Evolutionary conservation across 73 alveolate genomes (phyloP).

Genomic region (Stentor roeselii): DNA sequence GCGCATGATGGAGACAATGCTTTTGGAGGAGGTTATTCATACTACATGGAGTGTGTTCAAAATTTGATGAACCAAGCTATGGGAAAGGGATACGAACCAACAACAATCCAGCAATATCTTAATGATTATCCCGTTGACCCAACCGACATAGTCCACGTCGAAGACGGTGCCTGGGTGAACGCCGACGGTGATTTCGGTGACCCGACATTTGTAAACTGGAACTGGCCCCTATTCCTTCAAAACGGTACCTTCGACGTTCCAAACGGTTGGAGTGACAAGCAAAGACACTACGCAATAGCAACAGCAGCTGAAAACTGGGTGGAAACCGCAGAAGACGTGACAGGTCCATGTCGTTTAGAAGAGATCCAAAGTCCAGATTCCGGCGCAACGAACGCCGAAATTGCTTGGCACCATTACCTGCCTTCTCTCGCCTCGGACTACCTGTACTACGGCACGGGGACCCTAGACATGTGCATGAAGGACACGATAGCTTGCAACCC

Average conservation of each 20-base stretch:
- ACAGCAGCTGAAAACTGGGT: conserved; percentile 19
- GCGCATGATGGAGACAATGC: conserved; percentile 29
- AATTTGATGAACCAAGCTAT: background rate
- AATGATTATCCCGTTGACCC: conserved; percentile 20
- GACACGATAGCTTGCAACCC: background rate
- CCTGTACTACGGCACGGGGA: background rate
- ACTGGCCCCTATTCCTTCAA: conserved; percentile 3
- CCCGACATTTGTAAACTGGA: conserved; percentile 27
- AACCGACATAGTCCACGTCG: conserved; percentile 13
- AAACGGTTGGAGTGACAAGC: conserved; percentile 21
- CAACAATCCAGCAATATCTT: conserved; percentile 2
- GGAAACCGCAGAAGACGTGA: conserved; percentile 12
- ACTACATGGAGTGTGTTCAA: conserved; percentile 5
- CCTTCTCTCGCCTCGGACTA: background rate
- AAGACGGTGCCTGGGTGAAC: conserved; percentile 24
- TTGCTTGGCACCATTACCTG: background rate
- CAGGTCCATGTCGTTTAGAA: background rate
- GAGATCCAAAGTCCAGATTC: conserved; percentile 6
- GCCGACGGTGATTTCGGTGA: conserved; percentile 27
- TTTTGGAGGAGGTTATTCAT: conserved; percentile 14
- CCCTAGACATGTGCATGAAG: conserved; percentile 23
- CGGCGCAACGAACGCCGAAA: conserved; percentile 1
- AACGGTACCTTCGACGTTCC: conserved; percentile 22
- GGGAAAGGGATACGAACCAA: background rate
- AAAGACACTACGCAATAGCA: conserved; percentile 22